Base-by-base conservation (phyloP, 768 basidiomycete genomes). In the Kwoniella europaea region DNA sequence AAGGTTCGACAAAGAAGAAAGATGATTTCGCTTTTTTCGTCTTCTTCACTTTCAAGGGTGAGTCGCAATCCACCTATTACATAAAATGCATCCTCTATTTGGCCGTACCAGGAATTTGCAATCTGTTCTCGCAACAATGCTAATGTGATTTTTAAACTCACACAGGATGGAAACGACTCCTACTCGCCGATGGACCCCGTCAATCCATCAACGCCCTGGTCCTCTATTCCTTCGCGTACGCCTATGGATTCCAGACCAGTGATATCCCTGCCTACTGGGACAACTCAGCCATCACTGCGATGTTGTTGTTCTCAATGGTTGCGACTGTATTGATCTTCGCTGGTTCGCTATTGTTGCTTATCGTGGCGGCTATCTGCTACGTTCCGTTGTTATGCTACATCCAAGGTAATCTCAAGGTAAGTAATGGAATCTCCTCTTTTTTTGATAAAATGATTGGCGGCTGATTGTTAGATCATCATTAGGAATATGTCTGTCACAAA, bases 21-120 rank as follows among this genome's bases (percentile, higher is more conserved):
- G 97, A 99, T 82, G 93, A 97, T 80, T 94, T 99, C 84, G 95
- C 96, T 43, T 98, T 98, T 87, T 99, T 97, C 84, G 89, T 98
- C 81, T 99, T 98, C 89, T 99, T 99, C 85, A 92, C 91, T 0
- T 98, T 99, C 88, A 99, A 99, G 87, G 96, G 96, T 92, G 71
- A 65, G 90, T 20, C n/a, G 10, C 24, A 57, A 18, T 56, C 15
- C 10, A 22, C 42, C 7, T 43, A 43, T 70, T 50, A 22, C 41
- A 43, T 56, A 15, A 24, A 24, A 24, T 18, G 41, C 15, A 10
- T 29, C 44, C 29, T 24, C 24, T 24, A 24, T 24, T 24, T 24
- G 24, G 24, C 24, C 24, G 2, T 24, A 24, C 24, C 24, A 24
- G 24, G 24, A 24, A 24, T 24, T 24, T 24, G 24, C 24, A 24